phyloP scores from a whole-genome alignment of 2,329 filamentous ascomycete species.

The Fusarium sp. region DNA sequence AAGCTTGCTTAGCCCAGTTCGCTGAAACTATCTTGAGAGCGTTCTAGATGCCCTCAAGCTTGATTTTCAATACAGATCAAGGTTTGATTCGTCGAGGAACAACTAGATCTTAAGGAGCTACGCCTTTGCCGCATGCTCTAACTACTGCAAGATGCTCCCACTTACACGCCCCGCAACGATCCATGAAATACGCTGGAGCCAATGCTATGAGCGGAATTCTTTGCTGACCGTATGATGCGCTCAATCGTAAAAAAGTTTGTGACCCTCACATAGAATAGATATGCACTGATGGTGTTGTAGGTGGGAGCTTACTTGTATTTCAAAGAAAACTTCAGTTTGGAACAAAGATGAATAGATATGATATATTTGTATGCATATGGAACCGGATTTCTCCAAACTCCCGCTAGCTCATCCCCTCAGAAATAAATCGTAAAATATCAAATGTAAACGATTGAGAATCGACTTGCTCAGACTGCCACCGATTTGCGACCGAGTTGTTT shows the following conservation, averaged over 20 bases:
- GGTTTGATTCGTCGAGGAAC: not conserved
- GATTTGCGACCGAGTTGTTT: not conserved
- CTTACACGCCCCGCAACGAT: not conserved
- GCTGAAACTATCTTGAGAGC: not conserved
- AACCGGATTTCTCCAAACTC: slow-evolving; percentile 26
- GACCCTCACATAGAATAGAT: not conserved
- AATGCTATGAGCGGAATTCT: slow-evolving; percentile 19
- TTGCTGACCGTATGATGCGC: slow-evolving; percentile 21
- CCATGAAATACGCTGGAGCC: not conserved
- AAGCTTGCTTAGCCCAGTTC: not conserved
- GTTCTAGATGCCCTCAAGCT: not conserved
- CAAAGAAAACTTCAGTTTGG: not conserved
- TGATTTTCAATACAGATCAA: not conserved
- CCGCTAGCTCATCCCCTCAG: slow-evolving; percentile 12
- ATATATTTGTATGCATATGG: not conserved
- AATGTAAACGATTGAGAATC: not conserved
- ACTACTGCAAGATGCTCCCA: not conserved
- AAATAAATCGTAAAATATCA: not conserved
- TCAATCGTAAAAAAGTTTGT: not conserved
- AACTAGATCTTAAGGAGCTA: not conserved
- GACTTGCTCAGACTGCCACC: not conserved
- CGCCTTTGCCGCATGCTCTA: not conserved
- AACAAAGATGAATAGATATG: not conserved
- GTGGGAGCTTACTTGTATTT: not conserved
- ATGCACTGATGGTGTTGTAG: not conserved